Evolutionary conservation across 2,329 filamentous ascomycete species (phyloP).

Genomic region (Exserohilum rostratum): DNA sequence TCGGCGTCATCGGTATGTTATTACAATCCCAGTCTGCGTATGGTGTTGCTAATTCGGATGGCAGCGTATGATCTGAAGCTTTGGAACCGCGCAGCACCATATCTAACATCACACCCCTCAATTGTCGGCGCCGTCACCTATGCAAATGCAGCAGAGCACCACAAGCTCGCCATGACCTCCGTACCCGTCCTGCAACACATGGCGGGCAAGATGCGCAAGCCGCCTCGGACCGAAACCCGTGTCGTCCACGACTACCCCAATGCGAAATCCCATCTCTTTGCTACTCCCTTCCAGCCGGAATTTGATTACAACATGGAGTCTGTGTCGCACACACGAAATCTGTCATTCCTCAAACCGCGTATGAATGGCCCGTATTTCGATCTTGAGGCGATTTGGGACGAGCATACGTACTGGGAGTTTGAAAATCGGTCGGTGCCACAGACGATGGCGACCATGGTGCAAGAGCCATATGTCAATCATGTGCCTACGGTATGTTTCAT

Average conservation of each 20-base stretch:
- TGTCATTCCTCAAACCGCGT: slow-evolving; percentile 66
- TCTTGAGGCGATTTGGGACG: slow-evolving; percentile 76
- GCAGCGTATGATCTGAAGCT: slow-evolving; percentile 14
- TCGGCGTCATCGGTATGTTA: slow-evolving; percentile 13
- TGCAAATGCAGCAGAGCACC: slow-evolving; percentile 9
- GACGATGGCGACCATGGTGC: slow-evolving; percentile 80
- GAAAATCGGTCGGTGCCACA: slow-evolving; percentile 68
- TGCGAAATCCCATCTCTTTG: slow-evolving; percentile 52
- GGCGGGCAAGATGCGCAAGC: slow-evolving; percentile 24
- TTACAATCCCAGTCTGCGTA: background rate
- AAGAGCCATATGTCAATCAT: slow-evolving; percentile 78
- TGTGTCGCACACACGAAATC: slow-evolving; percentile 67
- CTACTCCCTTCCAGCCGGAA: slow-evolving; percentile 58
- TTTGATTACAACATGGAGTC: slow-evolving; percentile 58
- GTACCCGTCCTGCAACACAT: slow-evolving; percentile 28
- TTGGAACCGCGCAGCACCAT: slow-evolving; percentile 14
- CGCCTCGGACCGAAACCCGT: slow-evolving; percentile 14
- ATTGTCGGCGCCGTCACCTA: slow-evolving; percentile 11
- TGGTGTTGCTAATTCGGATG: background rate
- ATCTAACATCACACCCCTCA: background rate
- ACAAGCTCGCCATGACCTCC: slow-evolving; percentile 3
- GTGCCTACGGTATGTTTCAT: slow-evolving; percentile 60
- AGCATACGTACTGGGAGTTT: slow-evolving; percentile 75
- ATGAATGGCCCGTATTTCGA: slow-evolving; percentile 70
- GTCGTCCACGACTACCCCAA: slow-evolving; percentile 55